Evolutionary conservation across 331 rosid species (phyloP).

Genomic region (Pyrus hybrid): DNA sequence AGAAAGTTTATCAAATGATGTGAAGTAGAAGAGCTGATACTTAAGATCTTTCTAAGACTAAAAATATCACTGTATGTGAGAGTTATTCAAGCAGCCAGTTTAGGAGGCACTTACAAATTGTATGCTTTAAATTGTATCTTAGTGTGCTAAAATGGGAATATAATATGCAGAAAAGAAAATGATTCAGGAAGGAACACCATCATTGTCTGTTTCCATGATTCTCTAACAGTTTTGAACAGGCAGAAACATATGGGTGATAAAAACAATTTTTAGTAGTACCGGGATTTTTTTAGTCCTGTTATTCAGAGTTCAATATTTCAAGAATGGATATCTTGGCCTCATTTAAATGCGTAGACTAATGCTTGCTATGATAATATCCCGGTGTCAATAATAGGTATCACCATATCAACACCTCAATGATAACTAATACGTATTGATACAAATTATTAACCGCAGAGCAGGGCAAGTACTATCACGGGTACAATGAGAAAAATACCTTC

Average conservation of each 20-base stretch:
- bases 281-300: not conserved
- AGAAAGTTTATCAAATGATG: not conserved
- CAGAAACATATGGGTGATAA: not conserved
- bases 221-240: not conserved
- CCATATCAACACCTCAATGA: not conserved
- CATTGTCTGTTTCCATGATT: not conserved
- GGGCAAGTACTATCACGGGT: not conserved
- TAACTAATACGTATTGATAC: not conserved
- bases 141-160: not conserved
- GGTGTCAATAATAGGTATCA: not conserved
- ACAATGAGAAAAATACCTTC: slow-evolving; percentile 45
- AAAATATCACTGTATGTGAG: not conserved
- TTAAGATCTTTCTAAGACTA: not conserved
- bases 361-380: not conserved
- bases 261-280: not conserved
- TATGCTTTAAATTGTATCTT: not conserved
- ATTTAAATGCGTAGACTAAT: not conserved
- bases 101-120: not conserved
- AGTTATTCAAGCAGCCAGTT: not conserved
- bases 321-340: not conserved
- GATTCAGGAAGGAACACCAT: not conserved
- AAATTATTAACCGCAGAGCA: not conserved
- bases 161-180: not conserved
- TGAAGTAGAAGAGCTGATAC: not conserved
- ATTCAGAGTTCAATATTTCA: not conserved